Percentiles rank a stretch among this genome's conserved stretches.
These are phyloP conservation scores for Cephalotrichum gorgonifer DNA, from an alignment of 2,329 filamentous ascomycete species.

Conservation along the genomic window DNA sequence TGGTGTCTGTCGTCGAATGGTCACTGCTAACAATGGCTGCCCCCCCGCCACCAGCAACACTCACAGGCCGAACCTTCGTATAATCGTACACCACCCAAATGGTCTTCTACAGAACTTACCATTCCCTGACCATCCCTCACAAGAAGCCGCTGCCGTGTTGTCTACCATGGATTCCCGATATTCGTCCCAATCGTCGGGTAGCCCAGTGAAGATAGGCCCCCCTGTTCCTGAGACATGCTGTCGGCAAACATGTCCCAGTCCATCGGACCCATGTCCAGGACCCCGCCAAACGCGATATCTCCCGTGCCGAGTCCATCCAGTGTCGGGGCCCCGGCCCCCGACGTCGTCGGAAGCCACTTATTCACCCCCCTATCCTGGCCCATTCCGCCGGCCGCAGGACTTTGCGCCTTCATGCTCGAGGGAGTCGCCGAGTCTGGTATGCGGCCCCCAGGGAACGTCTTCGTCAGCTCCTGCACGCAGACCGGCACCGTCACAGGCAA, in stretches of 20 bases:
- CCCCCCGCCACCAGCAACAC: too few relatives aligned
- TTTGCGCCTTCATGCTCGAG: not conserved
- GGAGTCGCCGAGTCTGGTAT: not conserved
- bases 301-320: too few relatives aligned
- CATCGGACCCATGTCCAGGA: slow-evolving; percentile 2
- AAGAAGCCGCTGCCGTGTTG: too few relatives aligned
- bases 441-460: not conserved
- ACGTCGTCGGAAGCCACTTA: not conserved
- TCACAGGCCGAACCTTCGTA: too few relatives aligned
- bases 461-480: not conserved
- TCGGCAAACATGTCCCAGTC: slow-evolving; percentile 5
- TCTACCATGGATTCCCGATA: slow-evolving; percentile 2
- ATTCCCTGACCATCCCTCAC: too few relatives aligned
- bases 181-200: not conserved
- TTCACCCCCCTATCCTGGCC: not conserved
- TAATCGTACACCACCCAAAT: too few relatives aligned
- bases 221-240: slow-evolving; percentile 1
- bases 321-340: not conserved
- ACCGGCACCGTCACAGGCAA: not conserved
- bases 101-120: too few relatives aligned
- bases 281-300: not conserved
- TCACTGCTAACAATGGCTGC: too few relatives aligned
- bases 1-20: too few relatives aligned
- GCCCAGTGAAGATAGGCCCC: not conserved
- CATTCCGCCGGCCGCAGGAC: not conserved